Conservation (phyloP, 2,329 filamentous ascomycete species). For the Chalaropsis ovoidea region DNA sequence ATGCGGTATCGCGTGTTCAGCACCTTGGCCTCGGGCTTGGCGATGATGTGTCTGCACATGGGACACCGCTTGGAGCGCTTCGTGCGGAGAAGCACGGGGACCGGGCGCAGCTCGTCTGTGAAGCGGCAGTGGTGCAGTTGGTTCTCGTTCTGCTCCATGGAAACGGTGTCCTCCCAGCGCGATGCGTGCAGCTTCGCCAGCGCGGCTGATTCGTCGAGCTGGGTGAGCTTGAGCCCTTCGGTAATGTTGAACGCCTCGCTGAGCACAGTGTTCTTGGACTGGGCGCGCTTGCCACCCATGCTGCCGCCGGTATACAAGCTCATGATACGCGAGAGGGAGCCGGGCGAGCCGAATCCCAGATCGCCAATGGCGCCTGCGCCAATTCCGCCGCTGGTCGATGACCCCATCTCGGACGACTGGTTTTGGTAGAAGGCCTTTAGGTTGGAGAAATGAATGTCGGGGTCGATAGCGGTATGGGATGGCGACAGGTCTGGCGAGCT, state of each 20-base stretch:
- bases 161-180: constrained; percentile 55
- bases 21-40: constrained; percentile 86
- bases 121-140: constrained; percentile 51
- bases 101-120: constrained; percentile 63
- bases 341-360: constrained; percentile 62
- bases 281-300: constrained; percentile 52
- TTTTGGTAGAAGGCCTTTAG: constrained; percentile 72
- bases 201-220: constrained; percentile 51
- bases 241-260: constrained; percentile 61
- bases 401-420: constrained; percentile 57
- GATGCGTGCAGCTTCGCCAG: constrained; percentile 49
- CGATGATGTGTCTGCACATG: constrained; percentile 85
- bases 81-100: constrained; percentile 73
- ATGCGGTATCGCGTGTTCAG: constrained; percentile 86
- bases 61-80: constrained; percentile 92
- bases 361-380: constrained; percentile 33
- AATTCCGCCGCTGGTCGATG: constrained; percentile 34
- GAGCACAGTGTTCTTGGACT: constrained; percentile 61
- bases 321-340: constrained; percentile 79
- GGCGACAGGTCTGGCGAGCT: constrained; percentile 31
- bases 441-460: constrained; percentile 62
- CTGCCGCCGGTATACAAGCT: constrained; percentile 66
- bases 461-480: constrained; percentile 43
- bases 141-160: constrained; percentile 39
- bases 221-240: constrained; percentile 60